Conservation (phyloP, 345 rosid species). For the Gossypium mustelinum region DNA sequence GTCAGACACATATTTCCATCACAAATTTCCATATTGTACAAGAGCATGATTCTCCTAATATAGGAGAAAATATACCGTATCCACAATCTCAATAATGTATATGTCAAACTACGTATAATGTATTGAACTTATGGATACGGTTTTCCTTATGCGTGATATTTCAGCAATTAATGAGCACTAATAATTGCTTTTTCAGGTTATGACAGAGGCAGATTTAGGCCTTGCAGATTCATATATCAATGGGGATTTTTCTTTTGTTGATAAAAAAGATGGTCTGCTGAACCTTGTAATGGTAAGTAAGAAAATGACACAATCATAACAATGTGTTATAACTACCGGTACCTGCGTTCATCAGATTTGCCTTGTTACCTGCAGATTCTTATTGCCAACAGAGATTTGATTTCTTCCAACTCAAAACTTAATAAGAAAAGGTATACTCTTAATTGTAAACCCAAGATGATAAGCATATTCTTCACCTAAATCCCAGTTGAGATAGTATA, state of each 20-base stretch:
- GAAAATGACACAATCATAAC: conserved; percentile 2
- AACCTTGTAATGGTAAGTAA: conserved; percentile 74
- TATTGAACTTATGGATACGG: neutral
- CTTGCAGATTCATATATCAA: conserved; percentile 82
- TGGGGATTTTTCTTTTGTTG: conserved; percentile 73
- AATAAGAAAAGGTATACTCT: conserved; percentile 54
- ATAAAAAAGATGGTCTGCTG: conserved; percentile 71
- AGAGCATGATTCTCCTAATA: too few relatives aligned
- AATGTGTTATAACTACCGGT: neutral
- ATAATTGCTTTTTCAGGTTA: conserved; percentile 38
- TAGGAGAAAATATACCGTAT: too few relatives aligned
- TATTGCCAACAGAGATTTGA: conserved; percentile 17
- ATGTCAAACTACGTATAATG: too few relatives aligned
- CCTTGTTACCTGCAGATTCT: conserved; percentile 14
- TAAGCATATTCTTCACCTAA: neutral
- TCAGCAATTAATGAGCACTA: neutral
- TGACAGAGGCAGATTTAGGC: conserved; percentile 92
- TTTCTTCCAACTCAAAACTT: conserved; percentile 33
- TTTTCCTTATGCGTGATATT: neutral
- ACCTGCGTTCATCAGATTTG: neutral
- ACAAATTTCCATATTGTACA: too few relatives aligned
- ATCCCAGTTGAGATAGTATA: neutral
- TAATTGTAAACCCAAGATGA: neutral
- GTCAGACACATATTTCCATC: too few relatives aligned
- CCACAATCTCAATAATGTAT: too few relatives aligned